These are phyloP conservation scores for Xylaria sp. DNA, from an alignment of 2,329 filamentous ascomycete genomes.

Conservation along the genomic window DNA sequence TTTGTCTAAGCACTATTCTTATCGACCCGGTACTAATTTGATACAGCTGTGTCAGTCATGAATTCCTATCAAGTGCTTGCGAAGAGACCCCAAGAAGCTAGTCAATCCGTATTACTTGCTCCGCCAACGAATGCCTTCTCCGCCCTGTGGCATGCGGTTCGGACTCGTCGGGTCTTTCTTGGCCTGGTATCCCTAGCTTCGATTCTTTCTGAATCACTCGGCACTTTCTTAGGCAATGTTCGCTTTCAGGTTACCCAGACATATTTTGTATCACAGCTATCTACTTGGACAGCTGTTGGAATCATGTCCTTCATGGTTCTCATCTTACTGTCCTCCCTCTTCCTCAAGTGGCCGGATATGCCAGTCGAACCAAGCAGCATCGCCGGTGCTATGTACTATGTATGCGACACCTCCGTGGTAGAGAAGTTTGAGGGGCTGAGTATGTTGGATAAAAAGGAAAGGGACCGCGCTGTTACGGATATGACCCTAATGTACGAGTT, in stretches of 20 bases:
- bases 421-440: conserved; percentile 23
- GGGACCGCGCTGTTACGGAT: conserved; percentile 17
- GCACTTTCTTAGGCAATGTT: conserved; percentile 53
- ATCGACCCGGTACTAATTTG: not conserved
- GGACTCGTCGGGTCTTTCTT: conserved; percentile 25
- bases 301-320: conserved; percentile 52
- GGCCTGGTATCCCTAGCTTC: conserved; percentile 23
- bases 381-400: conserved; percentile 51
- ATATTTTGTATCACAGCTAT: conserved; percentile 47
- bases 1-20: not conserved
- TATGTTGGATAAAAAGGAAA: conserved; percentile 22
- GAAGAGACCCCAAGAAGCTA: conserved; percentile 6
- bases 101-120: conserved; percentile 16
- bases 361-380: conserved; percentile 52
- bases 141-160: conserved; percentile 18
- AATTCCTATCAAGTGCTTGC: conserved; percentile 53
- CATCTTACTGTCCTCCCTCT: conserved; percentile 49
- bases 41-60: conserved; percentile 50
- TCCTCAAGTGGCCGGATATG: conserved; percentile 51
- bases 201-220: conserved; percentile 22
- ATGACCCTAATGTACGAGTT: conserved; percentile 26
- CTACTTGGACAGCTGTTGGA: conserved; percentile 48
- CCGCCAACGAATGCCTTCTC: conserved; percentile 33
- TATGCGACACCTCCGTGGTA: conserved; percentile 34
- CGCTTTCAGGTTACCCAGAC: conserved; percentile 52